Percentiles rank a stretch among this genome's conserved stretches.
These are phyloP conservation scores for Pythium pectinolyticum DNA, from an alignment of 352 stramenopile species.

Conservation along the genomic window DNA sequence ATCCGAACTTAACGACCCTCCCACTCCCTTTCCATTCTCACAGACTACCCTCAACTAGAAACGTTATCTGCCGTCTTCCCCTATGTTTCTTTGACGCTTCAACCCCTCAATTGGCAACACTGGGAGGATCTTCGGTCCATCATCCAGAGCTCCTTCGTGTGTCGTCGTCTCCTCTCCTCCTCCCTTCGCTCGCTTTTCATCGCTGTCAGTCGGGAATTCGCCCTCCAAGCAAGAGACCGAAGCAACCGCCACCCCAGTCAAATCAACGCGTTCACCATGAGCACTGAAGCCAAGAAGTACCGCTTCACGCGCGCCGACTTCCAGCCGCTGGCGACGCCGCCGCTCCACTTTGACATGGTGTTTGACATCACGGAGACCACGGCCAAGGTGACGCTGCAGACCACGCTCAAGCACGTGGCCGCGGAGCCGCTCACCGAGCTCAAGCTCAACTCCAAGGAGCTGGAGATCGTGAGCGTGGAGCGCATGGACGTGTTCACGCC, in stretches of 20 bases:
- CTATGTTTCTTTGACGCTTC: neutral
- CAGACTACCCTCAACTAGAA: constrained; percentile 3
- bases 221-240: constrained; percentile 5
- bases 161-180: neutral
- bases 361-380: constrained; percentile 70
- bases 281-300: constrained; percentile 52
- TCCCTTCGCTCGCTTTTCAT: too few relatives aligned
- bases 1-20: constrained; percentile 16
- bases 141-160: constrained; percentile 2
- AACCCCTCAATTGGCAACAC: constrained; percentile 13
- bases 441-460: constrained; percentile 76
- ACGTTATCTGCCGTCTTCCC: neutral
- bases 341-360: constrained; percentile 80
- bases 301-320: constrained; percentile 75
- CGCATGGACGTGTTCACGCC: constrained; percentile 47
- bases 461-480: constrained; percentile 63
- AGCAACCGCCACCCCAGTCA: neutral
- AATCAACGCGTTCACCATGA: neutral
- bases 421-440: constrained; percentile 43
- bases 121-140: constrained; percentile 6
- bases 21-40: constrained; percentile 6
- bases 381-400: constrained; percentile 68
- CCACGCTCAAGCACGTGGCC: constrained; percentile 58
- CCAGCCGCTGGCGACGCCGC: constrained; percentile 57
- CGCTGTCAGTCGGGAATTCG: constrained; percentile 33